phyloP scores from a whole-genome alignment of 1,139 yeast species.

The Hemisphaericaspora lyxosophila region DNA sequence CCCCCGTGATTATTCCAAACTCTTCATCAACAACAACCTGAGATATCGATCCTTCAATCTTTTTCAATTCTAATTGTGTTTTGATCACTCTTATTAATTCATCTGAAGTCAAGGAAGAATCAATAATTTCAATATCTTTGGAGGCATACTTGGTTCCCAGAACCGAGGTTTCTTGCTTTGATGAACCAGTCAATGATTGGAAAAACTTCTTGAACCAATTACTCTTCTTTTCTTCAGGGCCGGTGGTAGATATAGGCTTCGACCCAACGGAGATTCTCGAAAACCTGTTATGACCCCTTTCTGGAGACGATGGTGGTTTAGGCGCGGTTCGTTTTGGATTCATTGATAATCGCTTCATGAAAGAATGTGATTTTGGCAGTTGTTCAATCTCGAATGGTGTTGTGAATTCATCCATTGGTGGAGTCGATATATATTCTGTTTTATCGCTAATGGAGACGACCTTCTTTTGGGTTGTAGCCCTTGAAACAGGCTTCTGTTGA shows the following conservation, averaged over 20 bases:
- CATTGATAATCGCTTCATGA: slow-evolving; percentile 33
- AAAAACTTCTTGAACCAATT: slow-evolving; percentile 45
- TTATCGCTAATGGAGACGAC: slow-evolving; percentile 8
- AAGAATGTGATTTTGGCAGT: slow-evolving; percentile 13
- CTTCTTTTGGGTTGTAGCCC: slow-evolving; percentile 2
- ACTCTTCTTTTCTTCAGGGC: slow-evolving; percentile 10
- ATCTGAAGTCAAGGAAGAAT: slow-evolving; percentile 29
- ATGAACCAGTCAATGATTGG: slow-evolving; percentile 20
- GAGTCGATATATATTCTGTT: slow-evolving; percentile 28
- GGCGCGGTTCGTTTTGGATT: slow-evolving; percentile 51
- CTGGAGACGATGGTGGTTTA: slow-evolving; percentile 19
- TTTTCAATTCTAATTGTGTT: slow-evolving; percentile 46
- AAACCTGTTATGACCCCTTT: slow-evolving; percentile 23
- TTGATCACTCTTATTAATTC: slow-evolving; percentile 36
- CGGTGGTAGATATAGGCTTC: slow-evolving; percentile 5
- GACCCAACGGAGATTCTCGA: slow-evolving; percentile 24
- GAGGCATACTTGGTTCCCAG: slow-evolving; percentile 11
- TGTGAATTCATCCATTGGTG: slow-evolving; percentile 52
- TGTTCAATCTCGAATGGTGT: neutral
- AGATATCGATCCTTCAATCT: slow-evolving; percentile 51
- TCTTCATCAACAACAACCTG: slow-evolving; percentile 44
- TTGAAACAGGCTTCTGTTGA: neutral
- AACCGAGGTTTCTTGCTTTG: slow-evolving; percentile 2
- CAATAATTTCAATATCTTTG: slow-evolving; percentile 32
- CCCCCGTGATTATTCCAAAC: slow-evolving; percentile 46